Base-by-base conservation (phyloP, 768 basidiomycete species). In the Boletus coccyginus region DNA sequence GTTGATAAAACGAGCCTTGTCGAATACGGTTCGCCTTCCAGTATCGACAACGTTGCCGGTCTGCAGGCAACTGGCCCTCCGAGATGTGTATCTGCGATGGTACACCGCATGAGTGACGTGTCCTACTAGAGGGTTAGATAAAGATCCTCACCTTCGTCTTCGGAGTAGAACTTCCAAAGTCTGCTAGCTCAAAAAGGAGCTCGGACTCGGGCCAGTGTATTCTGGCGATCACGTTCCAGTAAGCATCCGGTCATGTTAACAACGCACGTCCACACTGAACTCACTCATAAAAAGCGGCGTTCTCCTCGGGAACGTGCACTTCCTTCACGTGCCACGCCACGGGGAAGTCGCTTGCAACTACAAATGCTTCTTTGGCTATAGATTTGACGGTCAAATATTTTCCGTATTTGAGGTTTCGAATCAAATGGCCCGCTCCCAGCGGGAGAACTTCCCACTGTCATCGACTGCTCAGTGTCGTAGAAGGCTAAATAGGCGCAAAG, bases 351-450 rank as follows among this genome's bases (percentile, higher is more conserved):
- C 62, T 72, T 1, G 68, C 21, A 1, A 68, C 41, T n/a, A 70
- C 49, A 1, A 58, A 42, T 21, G 59, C 60, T 19, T 70, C 68
- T 45, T 55, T 70, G 47, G 66, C 48, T 29, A 69, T 62, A 1
- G 68, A 56, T 44, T 51, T 68, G 7, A 70, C 48, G 24, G 70
- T 60, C 31, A 70, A 19, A 33, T 70, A 72, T 58, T 70, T 68
- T 13, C 70, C 70, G 13, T 66, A 68, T 48, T 70, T 67, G 46
- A 68, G 41, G 57, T 70, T 70, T 48, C 70, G 64, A 46, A 70
- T 70, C 12, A 62, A 66, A 33, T 72, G 56, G 9, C 69, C 69
- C 11, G 70, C 66, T 42, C 69, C 69, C 0, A 70, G 49, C 1
- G 66, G 66, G 41, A 61, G 62, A 32, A 72, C 60, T 13, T 70